Evolutionary conservation across 306 rosid genomes (phyloP).

Genomic region (Aeschynomene evenia): DNA sequence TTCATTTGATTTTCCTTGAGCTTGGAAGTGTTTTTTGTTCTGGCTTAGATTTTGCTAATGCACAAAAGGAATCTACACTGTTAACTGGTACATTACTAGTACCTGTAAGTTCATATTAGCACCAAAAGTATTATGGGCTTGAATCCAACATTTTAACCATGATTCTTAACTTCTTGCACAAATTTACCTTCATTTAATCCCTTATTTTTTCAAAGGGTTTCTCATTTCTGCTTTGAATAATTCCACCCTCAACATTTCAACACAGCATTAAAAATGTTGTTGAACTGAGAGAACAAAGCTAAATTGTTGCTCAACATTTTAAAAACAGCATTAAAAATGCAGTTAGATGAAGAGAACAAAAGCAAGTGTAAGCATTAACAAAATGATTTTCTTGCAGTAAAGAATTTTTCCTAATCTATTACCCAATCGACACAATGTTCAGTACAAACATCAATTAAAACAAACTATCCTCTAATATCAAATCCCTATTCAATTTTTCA

Average conservation of each 20-base stretch:
- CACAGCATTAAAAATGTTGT: too few relatives aligned
- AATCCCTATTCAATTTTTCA: background rate
- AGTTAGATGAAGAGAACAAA: too few relatives aligned
- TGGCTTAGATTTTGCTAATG: slow-evolving; percentile 14
- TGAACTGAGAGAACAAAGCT: too few relatives aligned
- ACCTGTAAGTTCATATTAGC: background rate
- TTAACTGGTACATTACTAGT: background rate
- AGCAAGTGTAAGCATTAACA: too few relatives aligned
- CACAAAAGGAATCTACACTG: background rate
- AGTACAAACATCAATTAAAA: background rate
- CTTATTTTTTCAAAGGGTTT: background rate
- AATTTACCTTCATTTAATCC: background rate
- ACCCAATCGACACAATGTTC: background rate
- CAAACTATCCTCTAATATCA: background rate
- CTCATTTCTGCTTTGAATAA: too few relatives aligned
- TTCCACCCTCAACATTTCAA: too few relatives aligned
- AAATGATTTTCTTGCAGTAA: too few relatives aligned
- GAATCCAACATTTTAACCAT: background rate
- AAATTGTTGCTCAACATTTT: too few relatives aligned
- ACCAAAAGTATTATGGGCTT: background rate
- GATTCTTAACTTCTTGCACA: background rate
- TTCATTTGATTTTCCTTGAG: slow-evolving; percentile 33
- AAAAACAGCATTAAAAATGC: too few relatives aligned
- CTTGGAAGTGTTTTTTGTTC: slow-evolving; percentile 28
- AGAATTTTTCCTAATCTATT: too few relatives aligned